phyloP scores from a whole-genome alignment of 78 protist genomes.

The slime mould (Dictyostelium discoideum) region DNA sequence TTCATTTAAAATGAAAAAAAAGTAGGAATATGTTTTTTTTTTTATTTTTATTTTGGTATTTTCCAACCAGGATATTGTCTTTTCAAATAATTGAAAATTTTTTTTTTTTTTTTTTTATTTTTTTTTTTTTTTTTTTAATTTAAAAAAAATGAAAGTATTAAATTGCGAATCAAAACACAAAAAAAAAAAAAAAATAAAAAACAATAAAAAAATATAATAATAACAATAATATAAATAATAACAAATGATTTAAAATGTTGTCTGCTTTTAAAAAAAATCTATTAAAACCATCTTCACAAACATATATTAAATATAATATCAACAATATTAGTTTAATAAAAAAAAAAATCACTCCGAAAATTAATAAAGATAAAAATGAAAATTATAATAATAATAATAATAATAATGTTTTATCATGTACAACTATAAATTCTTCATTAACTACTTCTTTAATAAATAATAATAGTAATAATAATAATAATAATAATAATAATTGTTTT shows the following conservation, averaged over 20 bases:
- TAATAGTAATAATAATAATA: neutral
- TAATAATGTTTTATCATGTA: neutral
- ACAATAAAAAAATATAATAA: too few relatives aligned
- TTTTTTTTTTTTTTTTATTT: neutral
- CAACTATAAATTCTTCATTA: neutral
- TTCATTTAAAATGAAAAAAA: too few relatives aligned
- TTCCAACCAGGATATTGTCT: too few relatives aligned
- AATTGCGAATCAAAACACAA: neutral
- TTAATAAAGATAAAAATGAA: neutral
- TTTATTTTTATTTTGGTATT: too few relatives aligned
- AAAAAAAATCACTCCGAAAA: neutral
- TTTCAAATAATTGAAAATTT: neutral
- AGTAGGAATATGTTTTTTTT: too few relatives aligned
- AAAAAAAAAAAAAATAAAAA: neutral
- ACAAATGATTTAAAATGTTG: neutral
- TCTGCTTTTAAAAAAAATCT: neutral
- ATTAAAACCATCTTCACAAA: neutral
- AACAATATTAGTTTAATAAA: neutral
- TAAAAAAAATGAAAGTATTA: too few relatives aligned
- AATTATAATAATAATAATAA: too few relatives aligned
- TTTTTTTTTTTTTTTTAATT: neutral
- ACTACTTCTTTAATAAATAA: neutral
- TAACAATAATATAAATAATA: neutral
- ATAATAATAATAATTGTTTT: neutral
- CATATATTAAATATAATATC: neutral